These are phyloP conservation scores for Hibiscus syriacus DNA, from an alignment of 345 rosid genomes.

Conservation along the genomic window DNA sequence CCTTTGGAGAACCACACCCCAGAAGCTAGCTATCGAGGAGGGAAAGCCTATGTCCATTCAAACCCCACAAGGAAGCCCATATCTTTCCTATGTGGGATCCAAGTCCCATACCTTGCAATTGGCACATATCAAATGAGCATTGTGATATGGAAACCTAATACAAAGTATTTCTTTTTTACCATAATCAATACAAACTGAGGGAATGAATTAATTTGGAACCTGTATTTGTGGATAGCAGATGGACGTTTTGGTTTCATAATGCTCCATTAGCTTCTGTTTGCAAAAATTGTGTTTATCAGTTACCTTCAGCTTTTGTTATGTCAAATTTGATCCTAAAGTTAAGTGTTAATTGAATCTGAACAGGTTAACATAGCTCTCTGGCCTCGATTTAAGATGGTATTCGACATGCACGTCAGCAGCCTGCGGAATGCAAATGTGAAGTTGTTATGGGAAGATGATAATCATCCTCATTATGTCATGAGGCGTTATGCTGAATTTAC, in stretches of 20 bases:
- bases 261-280: neutral
- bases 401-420: conserved; percentile 86
- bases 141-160: neutral
- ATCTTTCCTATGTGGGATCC: too few species aligned
- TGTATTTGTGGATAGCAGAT: neutral
- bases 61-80: too few species aligned
- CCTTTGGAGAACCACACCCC: too few species aligned
- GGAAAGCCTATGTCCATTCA: too few species aligned
- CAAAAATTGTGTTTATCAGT: neutral
- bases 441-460: conserved; percentile 96
- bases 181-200: neutral
- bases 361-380: conserved; percentile 95
- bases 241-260: neutral
- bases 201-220: neutral
- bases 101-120: too few species aligned
- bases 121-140: too few species aligned
- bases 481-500: conserved; percentile 98
- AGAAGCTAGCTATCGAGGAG: too few species aligned
- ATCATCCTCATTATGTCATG: conserved; percentile 98
- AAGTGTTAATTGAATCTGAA: conserved; percentile 17
- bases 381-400: conserved; percentile 98
- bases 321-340: neutral
- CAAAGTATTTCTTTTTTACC: neutral
- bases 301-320: neutral
- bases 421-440: conserved; percentile 82